Evolutionary conservation across 1,284 basidiomycete species (phyloP), one percentile per base, ranked within the genome.

Genomic region (Fistulinella staudtii): DNA sequence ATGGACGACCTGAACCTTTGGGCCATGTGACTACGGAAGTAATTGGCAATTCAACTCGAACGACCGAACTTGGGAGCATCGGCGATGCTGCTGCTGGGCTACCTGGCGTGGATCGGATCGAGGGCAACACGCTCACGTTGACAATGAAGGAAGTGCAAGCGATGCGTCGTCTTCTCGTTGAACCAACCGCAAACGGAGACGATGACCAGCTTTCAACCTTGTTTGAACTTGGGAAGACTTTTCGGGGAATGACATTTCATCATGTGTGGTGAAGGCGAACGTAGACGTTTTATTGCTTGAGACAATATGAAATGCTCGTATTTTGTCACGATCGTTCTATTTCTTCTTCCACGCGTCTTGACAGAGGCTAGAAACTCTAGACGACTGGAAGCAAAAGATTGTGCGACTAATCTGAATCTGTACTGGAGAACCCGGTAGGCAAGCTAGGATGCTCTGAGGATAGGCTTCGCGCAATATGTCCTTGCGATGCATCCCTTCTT

Each of bases 231-330:
- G 57, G 60, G 31, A 57, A 47, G 43, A 44, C 43, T 0, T 63
- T 46, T 46, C 45, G 30, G 14, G 61, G 60, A 22, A 51, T 42
- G 53, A 10, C 35, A 5, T 60, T 60, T 42, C 47, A 46, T 9
- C 61, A 61, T 21, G 48, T 55, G 20, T 59, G 58, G 58, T 64
- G 21, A 63, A 40, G n/a, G 17, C 5, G 23, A 25, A 24, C n/a
- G 21, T n/a, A 17, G 4, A 22, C 13, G 22, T 36, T 36, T 4
- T 8, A 13, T 36, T 23, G 8, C 40, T 40, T 4, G 23, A 15
- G 8, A 11, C 6, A 15, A 23, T 11, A 30, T 22, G 11, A 21
- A 27, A 9, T 8, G 7, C 15, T n/a, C 34, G 14, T 34, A 18
- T 30, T 40, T 23, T 28, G 35, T 28, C 36, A n/a, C 15, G 23